phyloP scores from a whole-genome alignment of 169 alveolate species.

The Cryptosporidium tyzzeri region DNA sequence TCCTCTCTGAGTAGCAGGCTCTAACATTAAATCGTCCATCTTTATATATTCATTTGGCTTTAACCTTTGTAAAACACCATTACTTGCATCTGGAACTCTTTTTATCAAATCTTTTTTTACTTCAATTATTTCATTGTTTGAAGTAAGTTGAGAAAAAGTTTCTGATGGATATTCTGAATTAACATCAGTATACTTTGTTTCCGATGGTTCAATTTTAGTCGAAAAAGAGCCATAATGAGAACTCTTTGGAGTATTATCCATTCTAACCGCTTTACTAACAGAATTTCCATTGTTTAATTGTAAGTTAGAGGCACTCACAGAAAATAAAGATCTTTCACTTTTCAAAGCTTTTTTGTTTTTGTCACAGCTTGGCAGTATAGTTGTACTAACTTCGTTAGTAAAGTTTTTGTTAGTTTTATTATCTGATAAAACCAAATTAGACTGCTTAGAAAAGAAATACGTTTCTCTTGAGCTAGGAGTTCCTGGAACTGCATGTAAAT shows the following conservation, averaged over 20 bases:
- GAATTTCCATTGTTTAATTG: neutral
- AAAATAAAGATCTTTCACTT: neutral
- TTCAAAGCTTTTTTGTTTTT: neutral
- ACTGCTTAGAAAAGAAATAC: neutral
- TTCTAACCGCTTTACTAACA: neutral
- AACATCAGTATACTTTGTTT: neutral
- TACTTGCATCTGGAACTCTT: conserved; percentile 75
- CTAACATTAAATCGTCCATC: conserved; percentile 67
- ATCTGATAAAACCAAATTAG: neutral
- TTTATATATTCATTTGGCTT: conserved; percentile 50
- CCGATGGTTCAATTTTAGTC: neutral
- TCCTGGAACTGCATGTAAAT: conserved; percentile 2
- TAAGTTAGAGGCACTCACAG: neutral
- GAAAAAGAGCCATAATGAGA: neutral
- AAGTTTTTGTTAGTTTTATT: neutral
- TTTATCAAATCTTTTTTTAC: conserved; percentile 48
- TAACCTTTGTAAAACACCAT: conserved; percentile 71
- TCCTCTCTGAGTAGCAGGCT: conserved; percentile 75
- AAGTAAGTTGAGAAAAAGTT: conserved; percentile 50
- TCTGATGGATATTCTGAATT: conserved; percentile 7
- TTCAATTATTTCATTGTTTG: conserved; percentile 60
- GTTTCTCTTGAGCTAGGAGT: conserved; percentile 3
- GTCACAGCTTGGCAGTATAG: neutral
- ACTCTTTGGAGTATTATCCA: neutral
- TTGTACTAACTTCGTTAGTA: neutral